A percentile compares a stretch with the other conserved stretches of the same genome.
Conservation (phyloP, 2,329 filamentous ascomycete species). For the Calonectria fujianensis region DNA sequence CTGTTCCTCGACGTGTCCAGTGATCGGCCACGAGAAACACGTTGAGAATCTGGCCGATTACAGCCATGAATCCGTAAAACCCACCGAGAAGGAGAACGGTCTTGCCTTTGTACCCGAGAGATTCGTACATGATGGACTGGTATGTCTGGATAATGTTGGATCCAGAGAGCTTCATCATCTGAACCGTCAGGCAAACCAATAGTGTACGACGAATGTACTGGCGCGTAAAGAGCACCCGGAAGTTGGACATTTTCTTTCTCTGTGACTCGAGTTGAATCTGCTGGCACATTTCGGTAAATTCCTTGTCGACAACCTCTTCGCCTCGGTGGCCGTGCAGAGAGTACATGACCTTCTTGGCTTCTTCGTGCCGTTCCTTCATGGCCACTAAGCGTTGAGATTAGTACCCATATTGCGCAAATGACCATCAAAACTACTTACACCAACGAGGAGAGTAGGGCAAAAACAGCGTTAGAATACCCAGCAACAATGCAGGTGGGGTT, state of each 20-base stretch:
- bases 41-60: constrained; percentile 58
- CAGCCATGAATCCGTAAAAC: constrained; percentile 61
- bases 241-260: constrained; percentile 28
- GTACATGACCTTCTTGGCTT: constrained; percentile 40
- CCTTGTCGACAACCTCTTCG: constrained; percentile 33
- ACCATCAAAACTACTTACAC: constrained; percentile 38
- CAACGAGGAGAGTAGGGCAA: constrained; percentile 55
- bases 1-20: constrained; percentile 52
- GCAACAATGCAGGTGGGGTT: constrained; percentile 51
- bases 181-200: constrained; percentile 55
- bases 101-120: constrained; percentile 69
- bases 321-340: constrained; percentile 35
- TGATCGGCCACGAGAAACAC: constrained; percentile 56
- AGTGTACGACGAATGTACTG: constrained; percentile 55
- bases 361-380: constrained; percentile 38
- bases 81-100: constrained; percentile 69
- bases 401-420: not conserved
- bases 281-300: constrained; percentile 39
- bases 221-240: constrained; percentile 51
- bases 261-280: constrained; percentile 41
- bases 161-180: constrained; percentile 57
- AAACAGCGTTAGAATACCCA: constrained; percentile 49
- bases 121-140: constrained; percentile 61
- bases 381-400: constrained; percentile 14
- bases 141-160: constrained; percentile 59